These are phyloP conservation scores for Oryza rufipogon DNA, from an alignment of 176 grass and related monocot species.

Conservation along the genomic window DNA sequence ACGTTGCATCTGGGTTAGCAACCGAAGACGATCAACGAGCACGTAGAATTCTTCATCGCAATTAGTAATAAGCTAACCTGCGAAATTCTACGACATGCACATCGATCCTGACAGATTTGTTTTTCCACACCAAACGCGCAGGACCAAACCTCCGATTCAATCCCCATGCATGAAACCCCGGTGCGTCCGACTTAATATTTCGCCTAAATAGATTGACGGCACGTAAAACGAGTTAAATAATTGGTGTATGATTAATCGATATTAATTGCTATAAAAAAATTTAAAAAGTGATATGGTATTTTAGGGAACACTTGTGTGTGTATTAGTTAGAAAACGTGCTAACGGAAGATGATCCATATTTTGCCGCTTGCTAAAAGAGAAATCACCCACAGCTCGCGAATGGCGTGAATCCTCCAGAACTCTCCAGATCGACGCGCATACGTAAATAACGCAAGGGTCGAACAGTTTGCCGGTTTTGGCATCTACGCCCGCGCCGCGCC, in stretches of 20 bases:
- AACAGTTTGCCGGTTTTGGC: conserved; percentile 35
- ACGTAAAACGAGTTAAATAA: too few relatives aligned
- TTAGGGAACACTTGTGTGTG: too few relatives aligned
- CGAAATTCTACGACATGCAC: neutral
- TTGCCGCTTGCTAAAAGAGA: too few relatives aligned
- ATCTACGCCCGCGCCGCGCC: neutral
- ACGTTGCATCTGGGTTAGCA: neutral
- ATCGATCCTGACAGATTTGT: neutral
- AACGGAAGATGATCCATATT: too few relatives aligned
- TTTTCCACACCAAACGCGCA: neutral
- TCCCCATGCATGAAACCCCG: neutral
- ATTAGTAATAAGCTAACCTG: neutral
- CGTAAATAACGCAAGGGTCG: neutral
- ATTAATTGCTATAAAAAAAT: too few relatives aligned
- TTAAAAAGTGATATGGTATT: too few relatives aligned
- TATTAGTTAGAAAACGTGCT: too few relatives aligned
- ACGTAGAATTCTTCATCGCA: neutral
- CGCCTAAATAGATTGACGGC: too few relatives aligned
- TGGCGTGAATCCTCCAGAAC: neutral
- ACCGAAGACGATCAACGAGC: neutral
- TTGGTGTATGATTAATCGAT: too few relatives aligned
- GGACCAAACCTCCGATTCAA: neutral
- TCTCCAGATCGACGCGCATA: neutral
- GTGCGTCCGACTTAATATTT: too few relatives aligned
- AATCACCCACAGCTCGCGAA: neutral